phyloP scores from a whole-genome alignment of 306 rosid species.

The Cucurbita argyrosperma region DNA sequence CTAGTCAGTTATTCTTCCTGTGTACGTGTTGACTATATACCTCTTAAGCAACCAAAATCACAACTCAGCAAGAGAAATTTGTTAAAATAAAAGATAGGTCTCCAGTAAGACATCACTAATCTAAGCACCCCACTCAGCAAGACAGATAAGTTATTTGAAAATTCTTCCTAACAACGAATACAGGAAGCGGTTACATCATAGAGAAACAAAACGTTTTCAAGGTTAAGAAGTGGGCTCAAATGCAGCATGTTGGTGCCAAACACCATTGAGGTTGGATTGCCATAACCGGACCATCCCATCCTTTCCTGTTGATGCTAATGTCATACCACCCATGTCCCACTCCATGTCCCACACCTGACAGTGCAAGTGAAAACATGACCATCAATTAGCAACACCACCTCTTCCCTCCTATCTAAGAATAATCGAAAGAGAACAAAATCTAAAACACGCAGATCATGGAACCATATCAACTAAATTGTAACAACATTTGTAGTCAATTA shows the following conservation, averaged over 20 bases:
- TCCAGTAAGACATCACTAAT: not conserved
- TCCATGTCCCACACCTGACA: slow-evolving; percentile 86
- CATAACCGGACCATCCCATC: slow-evolving; percentile 73
- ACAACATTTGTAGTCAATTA: not conserved
- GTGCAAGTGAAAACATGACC: slow-evolving; percentile 1
- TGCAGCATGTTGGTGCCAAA: slow-evolving; percentile 82
- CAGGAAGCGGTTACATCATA: slow-evolving; percentile 3
- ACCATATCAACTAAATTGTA: not conserved
- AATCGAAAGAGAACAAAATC: not conserved
- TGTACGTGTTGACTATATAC: not conserved
- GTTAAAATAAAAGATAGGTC: not conserved
- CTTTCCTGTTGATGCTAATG: slow-evolving; percentile 67
- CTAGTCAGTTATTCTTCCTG: not conserved
- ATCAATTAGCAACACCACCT: not conserved
- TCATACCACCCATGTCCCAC: slow-evolving; percentile 99
- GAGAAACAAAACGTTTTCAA: not conserved
- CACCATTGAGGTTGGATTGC: slow-evolving; percentile 77
- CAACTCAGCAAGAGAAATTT: not conserved
- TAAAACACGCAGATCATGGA: not conserved
- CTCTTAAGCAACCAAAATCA: not conserved
- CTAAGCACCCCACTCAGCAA: not conserved
- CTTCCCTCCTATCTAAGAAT: not conserved
- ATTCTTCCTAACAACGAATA: not conserved
- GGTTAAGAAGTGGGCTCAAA: slow-evolving; percentile 54
- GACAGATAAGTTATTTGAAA: not conserved